Conservation (phyloP, 148 eudicot genomes). For the Pouteria glomerata region DNA sequence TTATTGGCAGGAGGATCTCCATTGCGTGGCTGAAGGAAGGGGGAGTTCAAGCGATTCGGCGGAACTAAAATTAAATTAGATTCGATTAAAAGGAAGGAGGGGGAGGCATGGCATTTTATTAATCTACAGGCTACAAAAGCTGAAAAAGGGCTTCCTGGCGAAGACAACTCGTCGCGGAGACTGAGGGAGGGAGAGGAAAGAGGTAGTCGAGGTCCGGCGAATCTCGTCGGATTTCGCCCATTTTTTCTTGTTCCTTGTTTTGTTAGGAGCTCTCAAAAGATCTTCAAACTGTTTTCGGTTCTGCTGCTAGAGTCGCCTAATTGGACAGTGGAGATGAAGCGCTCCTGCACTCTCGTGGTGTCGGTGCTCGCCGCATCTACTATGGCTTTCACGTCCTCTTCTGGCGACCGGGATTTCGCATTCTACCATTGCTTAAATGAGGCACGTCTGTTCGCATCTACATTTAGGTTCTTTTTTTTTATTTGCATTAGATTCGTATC, state of each 20-base stretch:
- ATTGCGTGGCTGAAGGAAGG: too few relatives aligned
- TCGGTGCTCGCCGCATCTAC: conserved; percentile 35
- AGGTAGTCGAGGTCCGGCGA: conserved; percentile 16
- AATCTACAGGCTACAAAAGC: too few relatives aligned
- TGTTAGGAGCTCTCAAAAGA: neutral
- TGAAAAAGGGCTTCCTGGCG: too few relatives aligned
- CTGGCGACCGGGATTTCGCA: conserved; percentile 3
- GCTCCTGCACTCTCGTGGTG: conserved; percentile 25
- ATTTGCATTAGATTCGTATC: neutral
- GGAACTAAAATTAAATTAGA: too few relatives aligned
- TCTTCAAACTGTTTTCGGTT: too few relatives aligned
- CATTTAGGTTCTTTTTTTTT: neutral
- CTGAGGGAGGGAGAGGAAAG: neutral
- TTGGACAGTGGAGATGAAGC: conserved; percentile 22
- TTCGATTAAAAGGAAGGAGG: too few relatives aligned
- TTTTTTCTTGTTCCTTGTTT: neutral
- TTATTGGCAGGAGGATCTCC: too few relatives aligned
- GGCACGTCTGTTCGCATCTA: conserved; percentile 3
- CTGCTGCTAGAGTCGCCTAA: neutral
- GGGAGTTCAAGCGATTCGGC: too few relatives aligned
- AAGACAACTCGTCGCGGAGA: too few relatives aligned
- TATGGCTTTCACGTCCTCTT: conserved; percentile 20
- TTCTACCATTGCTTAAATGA: neutral
- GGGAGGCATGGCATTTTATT: too few relatives aligned
- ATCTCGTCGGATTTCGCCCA: conserved; percentile 18